These are phyloP conservation scores for Fraxinus ornus DNA, from an alignment of 305 asterid species.

Conservation along the genomic window DNA sequence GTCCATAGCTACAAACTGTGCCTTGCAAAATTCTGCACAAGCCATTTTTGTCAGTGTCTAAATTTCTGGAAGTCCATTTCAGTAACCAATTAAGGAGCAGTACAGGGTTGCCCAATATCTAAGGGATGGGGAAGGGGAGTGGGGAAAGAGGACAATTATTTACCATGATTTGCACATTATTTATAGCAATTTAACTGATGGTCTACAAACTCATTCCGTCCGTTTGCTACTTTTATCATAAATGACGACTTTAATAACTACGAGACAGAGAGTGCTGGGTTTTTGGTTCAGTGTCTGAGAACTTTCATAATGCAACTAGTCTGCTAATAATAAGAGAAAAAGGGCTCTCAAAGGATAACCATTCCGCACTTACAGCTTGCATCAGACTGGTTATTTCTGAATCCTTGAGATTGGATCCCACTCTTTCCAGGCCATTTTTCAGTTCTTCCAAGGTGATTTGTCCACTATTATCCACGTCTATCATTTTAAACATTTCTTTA, in stretches of 20 bases:
- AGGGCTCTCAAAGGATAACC: background rate
- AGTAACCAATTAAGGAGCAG: background rate
- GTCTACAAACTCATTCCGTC: background rate
- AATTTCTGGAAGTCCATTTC: background rate
- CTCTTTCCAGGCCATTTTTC: constrained; percentile 9
- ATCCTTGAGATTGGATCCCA: constrained; percentile 7
- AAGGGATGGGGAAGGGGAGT: background rate
- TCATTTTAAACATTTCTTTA: constrained; percentile 13
- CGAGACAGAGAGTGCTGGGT: background rate
- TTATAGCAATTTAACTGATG: background rate
- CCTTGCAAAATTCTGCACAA: background rate
- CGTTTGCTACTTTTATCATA: background rate
- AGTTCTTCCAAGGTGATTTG: constrained; percentile 10
- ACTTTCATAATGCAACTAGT: background rate
- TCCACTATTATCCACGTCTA: constrained; percentile 15
- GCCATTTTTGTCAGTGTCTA: background rate
- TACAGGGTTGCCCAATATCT: background rate
- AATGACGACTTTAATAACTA: background rate
- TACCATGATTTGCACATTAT: background rate
- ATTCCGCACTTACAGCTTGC: background rate
- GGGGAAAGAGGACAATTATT: background rate
- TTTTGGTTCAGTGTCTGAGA: background rate
- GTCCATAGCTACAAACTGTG: background rate
- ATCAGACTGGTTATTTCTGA: constrained; percentile 3
- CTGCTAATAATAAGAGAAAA: background rate